Percentiles rank a stretch among this genome's conserved stretches.
phyloP scores from a whole-genome alignment of 208 protist genomes.

The Wallacemonas collosoma region DNA sequence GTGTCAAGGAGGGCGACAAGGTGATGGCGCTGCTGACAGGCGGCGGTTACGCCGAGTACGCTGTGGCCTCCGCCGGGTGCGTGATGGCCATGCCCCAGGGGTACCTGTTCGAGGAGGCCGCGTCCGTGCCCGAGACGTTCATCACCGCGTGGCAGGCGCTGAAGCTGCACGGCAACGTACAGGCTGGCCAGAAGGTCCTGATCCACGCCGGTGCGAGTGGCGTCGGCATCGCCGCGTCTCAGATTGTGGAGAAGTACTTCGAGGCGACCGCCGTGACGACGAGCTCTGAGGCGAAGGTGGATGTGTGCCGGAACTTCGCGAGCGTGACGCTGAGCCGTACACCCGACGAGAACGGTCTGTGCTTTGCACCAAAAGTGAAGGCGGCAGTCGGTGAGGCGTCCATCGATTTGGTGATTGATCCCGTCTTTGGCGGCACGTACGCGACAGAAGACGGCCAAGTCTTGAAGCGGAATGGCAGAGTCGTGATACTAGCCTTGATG shows the following conservation, averaged over 20 bases:
- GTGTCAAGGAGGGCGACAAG: constrained; percentile 77
- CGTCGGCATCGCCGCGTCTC: constrained; percentile 80
- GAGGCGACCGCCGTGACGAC: constrained; percentile 65
- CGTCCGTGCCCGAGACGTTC: constrained; percentile 92
- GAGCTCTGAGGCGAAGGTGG: constrained; percentile 59
- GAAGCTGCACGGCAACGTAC: constrained; percentile 60
- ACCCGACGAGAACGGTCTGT: constrained; percentile 42
- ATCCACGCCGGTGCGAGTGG: constrained; percentile 90
- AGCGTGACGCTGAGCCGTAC: constrained; percentile 54
- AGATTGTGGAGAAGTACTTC: constrained; percentile 84
- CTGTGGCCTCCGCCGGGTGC: constrained; percentile 52
- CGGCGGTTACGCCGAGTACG: constrained; percentile 93
- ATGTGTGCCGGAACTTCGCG: constrained; percentile 57
- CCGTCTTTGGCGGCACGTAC: constrained; percentile 83
- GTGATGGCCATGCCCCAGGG: constrained; percentile 84
- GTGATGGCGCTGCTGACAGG: constrained; percentile 89
- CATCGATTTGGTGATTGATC: constrained; percentile 79
- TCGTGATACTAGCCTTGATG: no score
- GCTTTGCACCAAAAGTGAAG: constrained; percentile 65
- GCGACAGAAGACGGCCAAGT: constrained; percentile 40
- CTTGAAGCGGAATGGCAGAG: no score
- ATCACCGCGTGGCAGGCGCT: constrained; percentile 93
- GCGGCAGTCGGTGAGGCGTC: constrained; percentile 37
- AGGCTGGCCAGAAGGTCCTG: constrained; percentile 68
- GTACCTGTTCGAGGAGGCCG: constrained; percentile 81